Evolutionary conservation across 2,329 filamentous ascomycete genomes (phyloP).

Genomic region (Microsporum audouinii): DNA sequence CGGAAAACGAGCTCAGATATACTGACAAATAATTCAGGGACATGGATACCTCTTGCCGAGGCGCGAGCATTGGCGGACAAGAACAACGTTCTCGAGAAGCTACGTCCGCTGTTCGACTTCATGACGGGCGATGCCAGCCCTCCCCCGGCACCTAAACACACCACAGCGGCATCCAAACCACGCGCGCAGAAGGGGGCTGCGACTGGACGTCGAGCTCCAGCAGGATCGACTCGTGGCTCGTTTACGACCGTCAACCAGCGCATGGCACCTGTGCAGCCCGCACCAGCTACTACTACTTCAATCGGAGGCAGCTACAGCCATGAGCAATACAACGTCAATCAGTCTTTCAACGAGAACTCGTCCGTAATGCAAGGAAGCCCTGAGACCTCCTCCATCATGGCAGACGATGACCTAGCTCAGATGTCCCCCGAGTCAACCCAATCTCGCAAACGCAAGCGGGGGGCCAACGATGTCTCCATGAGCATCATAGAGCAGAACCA

Average conservation of each 20-base stretch:
- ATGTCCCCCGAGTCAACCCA: conserved; percentile 50
- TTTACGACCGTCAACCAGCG: conserved; percentile 8
- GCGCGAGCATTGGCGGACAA: conserved; percentile 73
- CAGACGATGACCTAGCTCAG: conserved; percentile 68
- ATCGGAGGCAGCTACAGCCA: conserved; percentile 6
- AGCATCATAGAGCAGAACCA: conserved; percentile 59
- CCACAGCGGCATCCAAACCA: conserved; percentile 61
- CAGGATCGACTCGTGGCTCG: not conserved
- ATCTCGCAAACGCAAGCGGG: conserved; percentile 66
- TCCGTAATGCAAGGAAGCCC: conserved; percentile 75
- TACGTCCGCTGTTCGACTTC: conserved; percentile 82
- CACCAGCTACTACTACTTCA: not conserved
- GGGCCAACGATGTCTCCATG: conserved; percentile 46
- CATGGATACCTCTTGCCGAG: conserved; percentile 83
- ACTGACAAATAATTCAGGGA: conserved; percentile 45
- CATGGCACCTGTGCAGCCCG: not conserved
- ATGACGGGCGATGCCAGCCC: conserved; percentile 74
- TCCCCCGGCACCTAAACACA: conserved; percentile 85
- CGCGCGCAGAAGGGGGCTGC: conserved; percentile 57
- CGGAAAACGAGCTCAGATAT: not conserved
- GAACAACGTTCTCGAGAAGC: conserved; percentile 73
- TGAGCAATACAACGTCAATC: conserved; percentile 8
- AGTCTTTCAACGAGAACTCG: conserved; percentile 51
- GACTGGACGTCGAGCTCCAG: conserved; percentile 1
- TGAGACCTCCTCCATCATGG: conserved; percentile 72